phyloP scores from a whole-genome alignment of 192 early-diverging fungal genomes.

The Linnemannia hyalina region DNA sequence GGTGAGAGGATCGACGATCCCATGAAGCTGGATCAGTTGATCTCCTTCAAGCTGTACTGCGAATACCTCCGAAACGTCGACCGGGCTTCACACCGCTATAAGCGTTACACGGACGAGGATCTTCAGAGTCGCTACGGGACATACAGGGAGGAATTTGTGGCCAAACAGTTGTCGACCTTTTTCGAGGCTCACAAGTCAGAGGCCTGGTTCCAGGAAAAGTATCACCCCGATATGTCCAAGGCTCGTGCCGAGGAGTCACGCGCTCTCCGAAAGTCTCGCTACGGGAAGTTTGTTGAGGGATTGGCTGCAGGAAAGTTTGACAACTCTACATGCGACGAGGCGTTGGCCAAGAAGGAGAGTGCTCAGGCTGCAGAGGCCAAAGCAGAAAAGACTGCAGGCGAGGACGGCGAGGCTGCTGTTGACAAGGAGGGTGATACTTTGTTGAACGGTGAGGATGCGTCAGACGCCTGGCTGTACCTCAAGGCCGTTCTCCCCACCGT shows the following conservation, averaged over 20 bases:
- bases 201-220: slow-evolving; percentile 96
- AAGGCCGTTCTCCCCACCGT: slow-evolving; percentile 39
- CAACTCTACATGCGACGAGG: slow-evolving; percentile 56
- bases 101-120: slow-evolving; percentile 81
- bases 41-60: slow-evolving; percentile 80
- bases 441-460: not conserved
- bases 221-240: slow-evolving; percentile 82
- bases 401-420: not conserved
- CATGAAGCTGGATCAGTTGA: slow-evolving; percentile 78
- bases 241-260: slow-evolving; percentile 65
- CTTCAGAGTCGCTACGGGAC: slow-evolving; percentile 80
- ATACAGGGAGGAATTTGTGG: slow-evolving; percentile 86
- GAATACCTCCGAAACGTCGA: slow-evolving; percentile 73
- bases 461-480: slow-evolving; percentile 34
- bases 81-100: slow-evolving; percentile 64
- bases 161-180: slow-evolving; percentile 77
- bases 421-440: slow-evolving; percentile 38
- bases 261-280: slow-evolving; percentile 65
- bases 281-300: slow-evolving; percentile 72
- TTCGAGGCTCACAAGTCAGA: slow-evolving; percentile 82
- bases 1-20: slow-evolving; percentile 73
- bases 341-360: slow-evolving; percentile 33
- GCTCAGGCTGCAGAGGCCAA: slow-evolving; percentile 18
- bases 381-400: slow-evolving; percentile 32
- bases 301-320: slow-evolving; percentile 82